A percentile compares a stretch with the other conserved stretches of the same genome.
Conservation (phyloP, 176 grass and related monocot species). For the Zea luxurians region DNA sequence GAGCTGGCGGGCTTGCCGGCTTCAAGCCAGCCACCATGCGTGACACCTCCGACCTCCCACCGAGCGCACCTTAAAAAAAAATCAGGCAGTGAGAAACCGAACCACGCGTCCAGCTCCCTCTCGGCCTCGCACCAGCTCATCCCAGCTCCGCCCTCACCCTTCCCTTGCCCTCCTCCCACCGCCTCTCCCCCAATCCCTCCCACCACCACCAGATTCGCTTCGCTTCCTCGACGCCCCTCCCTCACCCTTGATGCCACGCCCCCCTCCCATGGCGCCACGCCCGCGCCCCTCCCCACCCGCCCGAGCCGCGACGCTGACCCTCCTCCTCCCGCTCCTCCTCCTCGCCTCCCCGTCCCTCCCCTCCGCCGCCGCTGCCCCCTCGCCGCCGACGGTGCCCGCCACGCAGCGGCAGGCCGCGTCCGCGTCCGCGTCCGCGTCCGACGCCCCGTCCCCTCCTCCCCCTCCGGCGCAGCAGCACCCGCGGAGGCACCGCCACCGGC, state of each 20-base stretch:
- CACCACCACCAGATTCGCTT: slow-evolving; percentile 34
- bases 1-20: background rate
- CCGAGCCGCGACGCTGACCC: slow-evolving; percentile 41
- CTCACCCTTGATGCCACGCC: slow-evolving; percentile 37
- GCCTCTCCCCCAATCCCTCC: background rate
- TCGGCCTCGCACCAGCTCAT: slow-evolving; percentile 25
- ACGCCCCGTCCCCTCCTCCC: background rate
- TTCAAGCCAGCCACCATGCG: background rate
- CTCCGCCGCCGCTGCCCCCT: background rate
- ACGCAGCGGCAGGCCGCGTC: slow-evolving; percentile 23
- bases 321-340: slow-evolving; percentile 45
- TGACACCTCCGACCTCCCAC: background rate
- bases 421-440: background rate
- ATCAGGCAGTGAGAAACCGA: slow-evolving; percentile 2
- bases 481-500: slow-evolving; percentile 1
- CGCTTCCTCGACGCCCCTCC: background rate
- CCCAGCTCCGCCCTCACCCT: background rate
- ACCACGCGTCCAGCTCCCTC: slow-evolving; percentile 35
- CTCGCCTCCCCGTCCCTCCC: slow-evolving; percentile 17
- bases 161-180: background rate
- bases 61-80: slow-evolving; percentile 23
- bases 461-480: background rate
- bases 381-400: slow-evolving; percentile 14
- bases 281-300: background rate
- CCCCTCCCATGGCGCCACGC: slow-evolving; percentile 44